Percentiles rank a stretch among this genome's conserved stretches.
Evolutionary conservation across 352 stramenopile species (phyloP).

Genomic region (Phytophthora foliorum): DNA sequence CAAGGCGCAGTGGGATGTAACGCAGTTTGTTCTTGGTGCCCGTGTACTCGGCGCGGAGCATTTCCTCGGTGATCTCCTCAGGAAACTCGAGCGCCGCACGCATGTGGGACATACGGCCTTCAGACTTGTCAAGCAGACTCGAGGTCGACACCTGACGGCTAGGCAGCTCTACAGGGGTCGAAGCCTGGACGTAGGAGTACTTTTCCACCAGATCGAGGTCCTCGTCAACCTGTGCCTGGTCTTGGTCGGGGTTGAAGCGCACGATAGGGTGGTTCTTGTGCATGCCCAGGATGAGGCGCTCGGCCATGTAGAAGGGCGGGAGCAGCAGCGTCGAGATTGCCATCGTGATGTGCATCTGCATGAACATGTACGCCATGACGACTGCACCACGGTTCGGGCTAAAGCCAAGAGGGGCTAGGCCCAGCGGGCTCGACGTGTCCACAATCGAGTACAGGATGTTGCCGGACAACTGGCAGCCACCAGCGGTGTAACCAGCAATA

Average conservation of each 20-base stretch:
- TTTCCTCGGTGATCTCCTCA: constrained; percentile 41
- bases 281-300: constrained; percentile 37
- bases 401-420: constrained; percentile 26
- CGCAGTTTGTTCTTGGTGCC: constrained; percentile 48
- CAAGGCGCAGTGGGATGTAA: constrained; percentile 49
- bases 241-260: constrained; percentile 27
- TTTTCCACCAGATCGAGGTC: constrained; percentile 38
- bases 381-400: constrained; percentile 31
- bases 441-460: constrained; percentile 41
- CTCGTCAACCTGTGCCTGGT: constrained; percentile 18
- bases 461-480: constrained; percentile 29
- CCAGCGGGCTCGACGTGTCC: constrained; percentile 20
- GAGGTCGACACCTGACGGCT: constrained; percentile 26
- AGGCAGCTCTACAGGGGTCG: constrained; percentile 29
- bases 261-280: constrained; percentile 29
- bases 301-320: constrained; percentile 37
- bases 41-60: constrained; percentile 48
- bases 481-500: constrained; percentile 24
- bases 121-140: constrained; percentile 32
- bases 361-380: constrained; percentile 36
- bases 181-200: constrained; percentile 32
- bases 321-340: constrained; percentile 32
- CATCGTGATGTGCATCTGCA: constrained; percentile 38
- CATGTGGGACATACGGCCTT: constrained; percentile 30
- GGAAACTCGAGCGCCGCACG: constrained; percentile 22